These are phyloP conservation scores for Ophiostoma novo-ulmi DNA, from an alignment of 2,329 filamentous ascomycete species.

Conservation along the genomic window DNA sequence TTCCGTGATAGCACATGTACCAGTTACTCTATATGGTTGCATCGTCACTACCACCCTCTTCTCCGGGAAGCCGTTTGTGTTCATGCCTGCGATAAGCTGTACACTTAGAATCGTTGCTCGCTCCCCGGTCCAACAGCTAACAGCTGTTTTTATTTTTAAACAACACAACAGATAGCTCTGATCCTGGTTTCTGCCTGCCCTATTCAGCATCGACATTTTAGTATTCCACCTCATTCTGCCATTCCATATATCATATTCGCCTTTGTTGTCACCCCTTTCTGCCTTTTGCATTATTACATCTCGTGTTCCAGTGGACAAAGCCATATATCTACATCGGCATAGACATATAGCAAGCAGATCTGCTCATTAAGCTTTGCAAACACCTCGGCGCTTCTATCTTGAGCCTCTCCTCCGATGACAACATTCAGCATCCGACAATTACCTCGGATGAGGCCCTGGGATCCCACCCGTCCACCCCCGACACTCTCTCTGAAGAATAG, in stretches of 20 bases:
- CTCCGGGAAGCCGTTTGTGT: background rate
- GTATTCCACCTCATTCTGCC: too few relatives aligned
- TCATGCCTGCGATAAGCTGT: background rate
- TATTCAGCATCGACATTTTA: background rate
- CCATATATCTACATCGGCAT: background rate
- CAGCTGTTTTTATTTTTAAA: background rate
- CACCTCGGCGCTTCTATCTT: background rate
- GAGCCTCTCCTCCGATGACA: slow-evolving; percentile 1
- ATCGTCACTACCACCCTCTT: background rate
- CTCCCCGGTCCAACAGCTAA: too few relatives aligned
- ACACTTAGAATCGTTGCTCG: too few relatives aligned
- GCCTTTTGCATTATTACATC: background rate
- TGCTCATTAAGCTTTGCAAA: background rate
- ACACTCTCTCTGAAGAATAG: background rate
- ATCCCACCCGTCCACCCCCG: slow-evolving; percentile 3
- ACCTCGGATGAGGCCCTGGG: slow-evolving; percentile 1
- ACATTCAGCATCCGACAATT: background rate
- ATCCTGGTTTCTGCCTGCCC: background rate
- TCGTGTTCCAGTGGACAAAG: background rate
- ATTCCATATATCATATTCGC: background rate
- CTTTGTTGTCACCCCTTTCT: background rate
- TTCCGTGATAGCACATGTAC: background rate
- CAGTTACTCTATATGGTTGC: background rate
- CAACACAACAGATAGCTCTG: background rate
- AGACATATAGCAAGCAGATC: background rate